These are phyloP conservation scores for Euphorbia celastroides DNA, from an alignment of 441 rosid genomes.

Conservation along the genomic window DNA sequence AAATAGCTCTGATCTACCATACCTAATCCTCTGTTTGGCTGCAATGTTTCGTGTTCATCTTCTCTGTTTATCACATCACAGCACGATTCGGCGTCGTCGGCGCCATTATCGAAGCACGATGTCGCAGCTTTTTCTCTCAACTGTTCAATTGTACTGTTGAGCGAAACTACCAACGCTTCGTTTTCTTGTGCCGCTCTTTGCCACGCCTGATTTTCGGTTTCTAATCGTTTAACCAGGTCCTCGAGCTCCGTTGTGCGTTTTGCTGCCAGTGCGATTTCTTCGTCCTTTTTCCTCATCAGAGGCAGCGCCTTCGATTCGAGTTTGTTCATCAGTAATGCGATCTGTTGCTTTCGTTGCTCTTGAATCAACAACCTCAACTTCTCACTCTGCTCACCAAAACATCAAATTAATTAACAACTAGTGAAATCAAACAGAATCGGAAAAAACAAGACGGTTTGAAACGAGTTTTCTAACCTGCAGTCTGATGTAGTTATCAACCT, in stretches of 20 bases:
- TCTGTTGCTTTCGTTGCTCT: constrained; percentile 55
- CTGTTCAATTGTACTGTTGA: constrained; percentile 49
- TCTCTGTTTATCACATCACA: constrained; percentile 21
- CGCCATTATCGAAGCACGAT: constrained; percentile 25
- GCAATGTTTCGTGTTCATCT: constrained; percentile 7
- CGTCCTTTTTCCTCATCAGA: constrained; percentile 53
- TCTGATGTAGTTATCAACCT: constrained; percentile 48
- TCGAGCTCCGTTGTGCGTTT: constrained; percentile 54
- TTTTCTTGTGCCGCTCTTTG: constrained; percentile 62
- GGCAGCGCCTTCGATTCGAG: constrained; percentile 39
- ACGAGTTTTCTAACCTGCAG: constrained; percentile 40
- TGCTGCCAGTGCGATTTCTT: constrained; percentile 45
- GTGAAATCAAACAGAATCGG: neutral
- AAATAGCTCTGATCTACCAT: neutral
- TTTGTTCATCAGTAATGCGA: constrained; percentile 32
- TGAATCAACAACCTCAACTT: constrained; percentile 44
- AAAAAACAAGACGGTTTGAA: neutral
- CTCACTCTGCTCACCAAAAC: constrained; percentile 43
- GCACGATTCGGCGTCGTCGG: constrained; percentile 44
- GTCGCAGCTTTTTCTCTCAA: constrained; percentile 32
- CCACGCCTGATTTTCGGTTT: constrained; percentile 64
- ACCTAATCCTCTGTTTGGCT: constrained; percentile 21
- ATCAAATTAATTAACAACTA: neutral
- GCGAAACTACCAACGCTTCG: constrained; percentile 46
- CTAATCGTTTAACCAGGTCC: constrained; percentile 39